Evolutionary conservation across 495 filamentous ascomycete genomes (phyloP).

Genomic region (Chaetomium fimeti): DNA sequence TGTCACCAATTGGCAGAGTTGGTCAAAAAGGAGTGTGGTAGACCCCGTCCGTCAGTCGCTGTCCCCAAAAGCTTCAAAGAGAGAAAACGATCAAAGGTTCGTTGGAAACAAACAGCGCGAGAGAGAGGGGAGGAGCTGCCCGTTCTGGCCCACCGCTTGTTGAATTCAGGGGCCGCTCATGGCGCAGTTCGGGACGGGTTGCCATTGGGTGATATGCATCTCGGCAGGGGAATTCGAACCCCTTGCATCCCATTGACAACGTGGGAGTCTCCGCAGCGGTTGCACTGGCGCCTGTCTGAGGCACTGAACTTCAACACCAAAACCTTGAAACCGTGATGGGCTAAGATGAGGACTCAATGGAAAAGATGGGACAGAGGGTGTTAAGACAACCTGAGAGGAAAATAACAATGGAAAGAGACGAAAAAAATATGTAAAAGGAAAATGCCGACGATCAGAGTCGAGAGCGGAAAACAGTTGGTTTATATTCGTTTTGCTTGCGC

Average conservation of each 20-base stretch:
- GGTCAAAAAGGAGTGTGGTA: conserved; percentile 25
- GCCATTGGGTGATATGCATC: conserved; percentile 29
- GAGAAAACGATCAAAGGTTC: conserved; percentile 2
- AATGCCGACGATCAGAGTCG: no score
- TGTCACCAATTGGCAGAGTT: conserved; percentile 8
- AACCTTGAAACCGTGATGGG: neutral
- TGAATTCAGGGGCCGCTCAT: conserved; percentile 31
- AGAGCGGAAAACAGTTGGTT: no score
- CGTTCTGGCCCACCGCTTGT: conserved; percentile 19
- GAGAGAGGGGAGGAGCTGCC: conserved; percentile 16
- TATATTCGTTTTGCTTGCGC: no score
- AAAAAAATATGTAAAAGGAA: no score
- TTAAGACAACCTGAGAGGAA: no score
- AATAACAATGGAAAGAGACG: no score
- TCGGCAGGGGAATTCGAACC: conserved; percentile 13
- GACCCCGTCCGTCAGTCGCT: conserved; percentile 6
- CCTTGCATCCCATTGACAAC: conserved; percentile 3
- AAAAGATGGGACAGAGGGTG: no score
- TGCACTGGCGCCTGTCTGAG: neutral
- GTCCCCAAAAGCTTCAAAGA: conserved; percentile 1
- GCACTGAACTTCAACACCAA: neutral
- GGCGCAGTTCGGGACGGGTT: conserved; percentile 17
- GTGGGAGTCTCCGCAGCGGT: neutral
- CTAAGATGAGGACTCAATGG: no score
- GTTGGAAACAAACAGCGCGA: conserved; percentile 5